phyloP scores from a whole-genome alignment of 2,329 filamentous ascomycete species.

The Capronia coronata region DNA sequence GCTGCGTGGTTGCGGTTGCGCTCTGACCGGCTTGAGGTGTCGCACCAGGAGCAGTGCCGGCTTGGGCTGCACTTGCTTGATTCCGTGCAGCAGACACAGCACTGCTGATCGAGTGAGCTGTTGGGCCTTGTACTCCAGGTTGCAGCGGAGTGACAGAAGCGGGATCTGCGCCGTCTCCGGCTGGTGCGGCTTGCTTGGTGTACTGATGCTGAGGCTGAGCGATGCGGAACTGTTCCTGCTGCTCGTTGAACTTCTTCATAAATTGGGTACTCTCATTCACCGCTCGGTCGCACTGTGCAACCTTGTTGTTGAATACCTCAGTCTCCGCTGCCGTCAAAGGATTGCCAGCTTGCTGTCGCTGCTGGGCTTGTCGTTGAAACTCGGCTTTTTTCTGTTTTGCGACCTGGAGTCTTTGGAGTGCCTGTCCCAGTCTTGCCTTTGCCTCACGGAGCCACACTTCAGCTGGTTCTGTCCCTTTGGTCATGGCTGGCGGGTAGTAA shows the following conservation, averaged over 20 bases:
- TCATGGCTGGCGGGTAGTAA: constrained; percentile 41
- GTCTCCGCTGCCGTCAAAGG: constrained; percentile 38
- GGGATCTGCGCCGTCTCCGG: constrained; percentile 13
- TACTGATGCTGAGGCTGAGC: constrained; percentile 27
- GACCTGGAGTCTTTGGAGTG: constrained; percentile 44
- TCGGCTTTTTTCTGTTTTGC: constrained; percentile 41
- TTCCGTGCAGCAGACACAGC: constrained; percentile 35
- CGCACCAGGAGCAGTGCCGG: constrained; percentile 32
- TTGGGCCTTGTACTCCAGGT: constrained; percentile 24
- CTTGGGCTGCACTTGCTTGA: constrained; percentile 30
- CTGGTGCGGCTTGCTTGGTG: constrained; percentile 24
- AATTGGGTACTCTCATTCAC: constrained; percentile 40
- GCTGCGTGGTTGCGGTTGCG: constrained; percentile 31
- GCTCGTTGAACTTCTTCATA: constrained; percentile 44
- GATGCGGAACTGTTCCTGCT: constrained; percentile 41
- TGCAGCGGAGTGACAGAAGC: constrained; percentile 19
- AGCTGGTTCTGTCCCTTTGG: constrained; percentile 35
- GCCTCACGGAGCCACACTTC: constrained; percentile 44
- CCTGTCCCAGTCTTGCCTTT: constrained; percentile 42
- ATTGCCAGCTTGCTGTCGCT: constrained; percentile 37
- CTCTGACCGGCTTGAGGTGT: constrained; percentile 24
- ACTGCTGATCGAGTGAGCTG: constrained; percentile 43
- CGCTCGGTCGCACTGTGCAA: constrained; percentile 27
- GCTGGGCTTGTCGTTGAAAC: constrained; percentile 35
- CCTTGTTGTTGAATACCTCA: constrained; percentile 35